Conservation (phyloP, 169 alveolate genomes). For the Plasmodium inui region DNA sequence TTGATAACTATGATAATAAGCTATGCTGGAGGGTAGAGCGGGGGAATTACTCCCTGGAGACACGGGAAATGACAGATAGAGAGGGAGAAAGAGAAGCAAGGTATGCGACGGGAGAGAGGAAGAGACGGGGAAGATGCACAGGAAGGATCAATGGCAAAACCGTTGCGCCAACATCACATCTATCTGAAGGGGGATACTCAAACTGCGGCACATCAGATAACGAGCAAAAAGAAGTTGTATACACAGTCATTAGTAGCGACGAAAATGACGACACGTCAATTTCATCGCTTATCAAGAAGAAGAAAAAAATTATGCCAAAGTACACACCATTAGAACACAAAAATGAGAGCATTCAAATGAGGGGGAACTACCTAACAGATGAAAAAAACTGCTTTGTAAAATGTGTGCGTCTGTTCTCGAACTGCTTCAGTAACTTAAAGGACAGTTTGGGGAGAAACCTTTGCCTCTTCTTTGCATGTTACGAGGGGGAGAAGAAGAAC, state of each 20-base stretch:
- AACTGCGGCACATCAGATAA: neutral
- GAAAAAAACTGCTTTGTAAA: slow-evolving; percentile 19
- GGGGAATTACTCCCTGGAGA: slow-evolving; percentile 29
- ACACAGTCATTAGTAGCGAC: neutral
- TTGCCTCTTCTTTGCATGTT: slow-evolving; percentile 16
- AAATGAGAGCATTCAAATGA: neutral
- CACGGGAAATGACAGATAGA: neutral
- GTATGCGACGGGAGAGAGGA: neutral
- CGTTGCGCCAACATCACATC: neutral
- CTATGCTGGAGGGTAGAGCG: slow-evolving; percentile 57
- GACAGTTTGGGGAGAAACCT: slow-evolving; percentile 3
- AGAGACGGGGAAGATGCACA: neutral
- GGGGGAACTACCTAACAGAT: neutral
- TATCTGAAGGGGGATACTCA: neutral
- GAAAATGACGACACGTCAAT: slow-evolving; percentile 9
- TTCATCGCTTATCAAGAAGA: slow-evolving; percentile 4
- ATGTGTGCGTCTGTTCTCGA: neutral
- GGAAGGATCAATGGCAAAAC: neutral
- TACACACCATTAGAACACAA: slow-evolving; percentile 1
- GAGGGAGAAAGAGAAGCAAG: neutral
- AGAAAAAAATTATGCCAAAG: slow-evolving; percentile 3
- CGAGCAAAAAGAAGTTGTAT: neutral
- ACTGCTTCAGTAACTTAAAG: slow-evolving; percentile 11
- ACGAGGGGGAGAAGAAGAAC: neutral
- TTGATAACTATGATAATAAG: slow-evolving; percentile 53